Evolutionary conservation across 2,329 filamentous ascomycete species (phyloP).

Genomic region (Monosporascus cannonballus): DNA sequence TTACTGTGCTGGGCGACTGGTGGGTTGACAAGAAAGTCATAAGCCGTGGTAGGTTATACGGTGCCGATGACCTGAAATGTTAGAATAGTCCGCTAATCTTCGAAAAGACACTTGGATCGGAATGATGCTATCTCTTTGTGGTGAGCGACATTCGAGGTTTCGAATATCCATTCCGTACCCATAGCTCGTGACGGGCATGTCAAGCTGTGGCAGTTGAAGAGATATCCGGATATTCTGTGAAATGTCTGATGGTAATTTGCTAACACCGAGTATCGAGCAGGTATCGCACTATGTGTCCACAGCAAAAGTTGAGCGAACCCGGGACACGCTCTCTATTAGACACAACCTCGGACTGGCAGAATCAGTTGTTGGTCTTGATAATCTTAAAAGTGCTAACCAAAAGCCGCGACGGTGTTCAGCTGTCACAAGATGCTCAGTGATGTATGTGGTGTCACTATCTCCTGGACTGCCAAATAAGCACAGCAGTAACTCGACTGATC

Average conservation of each 20-base stretch:
- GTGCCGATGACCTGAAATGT: neutral
- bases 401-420: too few relatives aligned
- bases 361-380: neutral
- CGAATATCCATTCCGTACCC: neutral
- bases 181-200: neutral
- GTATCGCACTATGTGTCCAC: slow-evolving; percentile 23
- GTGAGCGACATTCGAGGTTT: neutral
- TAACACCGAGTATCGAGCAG: neutral
- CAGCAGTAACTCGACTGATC: too few relatives aligned
- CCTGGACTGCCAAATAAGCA: too few relatives aligned
- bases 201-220: neutral
- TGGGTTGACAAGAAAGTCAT: slow-evolving; percentile 91
- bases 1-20: slow-evolving; percentile 93
- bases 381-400: too few relatives aligned
- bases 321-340: slow-evolving; percentile 9
- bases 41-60: slow-evolving; percentile 57
- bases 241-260: neutral
- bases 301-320: slow-evolving; percentile 15
- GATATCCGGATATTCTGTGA: neutral
- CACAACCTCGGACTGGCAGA: slow-evolving; percentile 11
- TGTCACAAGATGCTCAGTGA: too few relatives aligned
- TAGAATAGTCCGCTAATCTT: slow-evolving; percentile 6
- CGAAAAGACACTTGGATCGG: slow-evolving; percentile 23
- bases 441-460: too few relatives aligned
- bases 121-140: slow-evolving; percentile 22